Conservation (phyloP, 2,329 filamentous ascomycete genomes). For the Aureobasidium sp. region DNA sequence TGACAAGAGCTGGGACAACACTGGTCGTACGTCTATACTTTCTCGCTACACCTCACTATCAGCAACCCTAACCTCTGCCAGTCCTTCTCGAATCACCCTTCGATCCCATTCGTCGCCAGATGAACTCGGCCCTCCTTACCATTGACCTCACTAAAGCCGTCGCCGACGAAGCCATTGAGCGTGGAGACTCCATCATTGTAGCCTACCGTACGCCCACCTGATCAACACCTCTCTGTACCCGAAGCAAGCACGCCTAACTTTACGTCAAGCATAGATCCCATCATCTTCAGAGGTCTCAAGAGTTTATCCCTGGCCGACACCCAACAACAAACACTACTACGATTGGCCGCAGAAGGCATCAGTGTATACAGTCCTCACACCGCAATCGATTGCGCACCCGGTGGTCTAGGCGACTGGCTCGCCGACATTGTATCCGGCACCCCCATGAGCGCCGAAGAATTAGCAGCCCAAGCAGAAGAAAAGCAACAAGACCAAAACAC, state of each 20-base stretch:
- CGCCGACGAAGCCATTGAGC: slow-evolving; percentile 76
- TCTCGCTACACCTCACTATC: neutral
- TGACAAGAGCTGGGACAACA: slow-evolving; percentile 91
- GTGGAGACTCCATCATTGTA: slow-evolving; percentile 69
- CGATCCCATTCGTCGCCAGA: slow-evolving; percentile 45
- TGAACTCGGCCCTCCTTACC: slow-evolving; percentile 66
- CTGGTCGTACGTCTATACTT: slow-evolving; percentile 51
- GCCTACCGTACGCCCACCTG: slow-evolving; percentile 64
- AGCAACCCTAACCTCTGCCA: slow-evolving; percentile 25
- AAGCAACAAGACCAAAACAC: neutral
- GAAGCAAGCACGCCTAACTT: slow-evolving; percentile 17
- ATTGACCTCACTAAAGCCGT: slow-evolving; percentile 87
- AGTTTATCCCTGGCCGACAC: slow-evolving; percentile 74
- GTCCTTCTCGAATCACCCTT: slow-evolving; percentile 63
- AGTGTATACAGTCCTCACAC: slow-evolving; percentile 96
- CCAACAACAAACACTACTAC: slow-evolving; percentile 77
- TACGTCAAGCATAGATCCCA: slow-evolving; percentile 58
- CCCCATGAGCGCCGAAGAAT: slow-evolving; percentile 22
- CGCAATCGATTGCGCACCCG: slow-evolving; percentile 76
- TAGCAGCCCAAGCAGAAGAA: slow-evolving; percentile 11
- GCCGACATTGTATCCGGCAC: slow-evolving; percentile 69
- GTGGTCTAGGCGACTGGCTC: slow-evolving; percentile 89
- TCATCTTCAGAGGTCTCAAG: slow-evolving; percentile 92
- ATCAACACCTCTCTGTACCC: neutral
- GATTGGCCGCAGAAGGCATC: slow-evolving; percentile 75